Conservation (phyloP, 2,329 filamentous ascomycete species). For the Phialophora tarda region DNA sequence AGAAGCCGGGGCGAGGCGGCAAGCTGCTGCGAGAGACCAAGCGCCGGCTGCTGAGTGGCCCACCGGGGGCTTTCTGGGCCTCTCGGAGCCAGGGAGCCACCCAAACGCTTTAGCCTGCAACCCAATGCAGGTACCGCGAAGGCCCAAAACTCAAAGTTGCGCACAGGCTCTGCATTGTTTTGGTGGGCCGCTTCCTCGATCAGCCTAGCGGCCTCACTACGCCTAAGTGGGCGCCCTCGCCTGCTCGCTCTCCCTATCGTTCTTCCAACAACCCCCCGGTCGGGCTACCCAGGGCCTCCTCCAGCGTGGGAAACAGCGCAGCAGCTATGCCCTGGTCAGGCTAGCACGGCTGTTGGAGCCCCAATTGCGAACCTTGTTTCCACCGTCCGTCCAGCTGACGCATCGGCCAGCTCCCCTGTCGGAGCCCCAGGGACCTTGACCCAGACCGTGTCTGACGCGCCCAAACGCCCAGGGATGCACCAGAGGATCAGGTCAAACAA, state of each 20-base stretch:
- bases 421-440: neutral
- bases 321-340: neutral
- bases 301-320: neutral
- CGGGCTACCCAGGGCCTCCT: no score
- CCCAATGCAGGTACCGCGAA: slow-evolving; percentile 21
- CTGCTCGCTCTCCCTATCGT: neutral
- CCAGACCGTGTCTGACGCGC: slow-evolving; percentile 31
- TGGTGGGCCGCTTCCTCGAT: slow-evolving; percentile 10
- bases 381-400: slow-evolving; percentile 13
- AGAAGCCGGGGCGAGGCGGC: slow-evolving; percentile 13
- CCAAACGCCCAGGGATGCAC: slow-evolving; percentile 23
- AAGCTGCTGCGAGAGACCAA: slow-evolving; percentile 1
- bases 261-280: neutral
- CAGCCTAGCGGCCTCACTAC: slow-evolving; percentile 12
- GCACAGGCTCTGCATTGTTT: slow-evolving; percentile 14
- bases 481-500: slow-evolving; percentile 31
- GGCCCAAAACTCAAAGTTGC: slow-evolving; percentile 19
- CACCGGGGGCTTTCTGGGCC: slow-evolving; percentile 2
- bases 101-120: neutral
- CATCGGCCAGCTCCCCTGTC: slow-evolving; percentile 6
- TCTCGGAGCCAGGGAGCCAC: slow-evolving; percentile 11
- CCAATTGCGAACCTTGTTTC: slow-evolving; percentile 24
- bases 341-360: neutral
- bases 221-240: slow-evolving; percentile 5
- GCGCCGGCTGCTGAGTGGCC: slow-evolving; percentile 19